Conservation (phyloP, 139 green algal genomes). For the Chlorella sp. region DNA sequence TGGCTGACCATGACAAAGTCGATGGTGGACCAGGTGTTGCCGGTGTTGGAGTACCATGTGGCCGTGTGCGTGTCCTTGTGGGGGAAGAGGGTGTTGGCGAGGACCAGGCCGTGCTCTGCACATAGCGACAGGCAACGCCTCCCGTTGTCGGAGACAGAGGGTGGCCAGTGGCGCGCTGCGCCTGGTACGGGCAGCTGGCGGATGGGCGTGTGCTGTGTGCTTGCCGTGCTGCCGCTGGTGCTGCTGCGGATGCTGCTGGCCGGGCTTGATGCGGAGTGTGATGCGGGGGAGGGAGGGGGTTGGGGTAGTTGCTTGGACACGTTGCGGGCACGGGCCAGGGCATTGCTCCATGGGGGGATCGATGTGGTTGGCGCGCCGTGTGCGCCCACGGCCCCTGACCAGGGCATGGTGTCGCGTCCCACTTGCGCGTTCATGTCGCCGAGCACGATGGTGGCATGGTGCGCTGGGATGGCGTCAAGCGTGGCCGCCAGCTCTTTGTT, state of each 20-base stretch:
- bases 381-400: neutral
- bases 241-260: neutral
- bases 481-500: neutral
- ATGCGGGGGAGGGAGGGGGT: too few relatives aligned
- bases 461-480: neutral
- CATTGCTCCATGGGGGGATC: neutral
- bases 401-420: neutral
- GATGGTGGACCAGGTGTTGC: neutral
- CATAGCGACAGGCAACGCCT: neutral
- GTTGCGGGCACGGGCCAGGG: too few relatives aligned
- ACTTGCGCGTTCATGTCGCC: conserved; percentile 1
- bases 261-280: too few relatives aligned
- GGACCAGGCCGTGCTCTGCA: neutral
- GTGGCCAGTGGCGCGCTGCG: neutral
- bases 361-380: neutral
- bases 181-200: neutral
- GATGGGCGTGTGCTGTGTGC: neutral
- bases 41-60: neutral
- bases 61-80: neutral
- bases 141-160: neutral
- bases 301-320: too few relatives aligned
- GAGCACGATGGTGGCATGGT: neutral
- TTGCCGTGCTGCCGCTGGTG: neutral
- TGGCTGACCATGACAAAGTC: neutral
- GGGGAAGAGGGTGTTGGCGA: neutral